Evolutionary conservation across 2,329 filamentous ascomycete species (phyloP).

Genomic region (Cladosporium austrohemisphaericum): DNA sequence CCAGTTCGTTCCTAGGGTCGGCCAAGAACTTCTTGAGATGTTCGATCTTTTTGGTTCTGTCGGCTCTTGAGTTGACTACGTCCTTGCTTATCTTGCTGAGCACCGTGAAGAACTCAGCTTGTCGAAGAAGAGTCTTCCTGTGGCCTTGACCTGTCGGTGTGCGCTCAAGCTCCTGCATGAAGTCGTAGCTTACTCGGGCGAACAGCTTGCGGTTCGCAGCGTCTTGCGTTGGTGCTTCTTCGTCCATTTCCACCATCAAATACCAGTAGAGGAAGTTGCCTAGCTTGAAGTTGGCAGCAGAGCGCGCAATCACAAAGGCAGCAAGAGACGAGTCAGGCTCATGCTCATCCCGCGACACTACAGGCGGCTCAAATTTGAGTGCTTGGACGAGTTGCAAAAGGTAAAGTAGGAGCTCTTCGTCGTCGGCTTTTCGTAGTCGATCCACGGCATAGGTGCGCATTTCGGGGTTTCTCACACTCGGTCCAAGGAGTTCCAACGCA

Average conservation of each 20-base stretch:
- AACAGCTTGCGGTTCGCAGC: conserved; percentile 79
- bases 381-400: conserved; percentile 92
- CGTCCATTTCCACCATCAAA: conserved; percentile 92
- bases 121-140: conserved; percentile 72
- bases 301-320: conserved; percentile 81
- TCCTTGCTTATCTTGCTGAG: conserved; percentile 86
- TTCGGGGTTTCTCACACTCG: conserved; percentile 81
- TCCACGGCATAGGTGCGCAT: conserved; percentile 93
- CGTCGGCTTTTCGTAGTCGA: conserved; percentile 83
- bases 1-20: conserved; percentile 85
- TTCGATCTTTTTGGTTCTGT: conserved; percentile 75
- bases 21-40: conserved; percentile 77
- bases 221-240: conserved; percentile 55
- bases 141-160: conserved; percentile 66
- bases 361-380: conserved; percentile 84
- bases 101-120: conserved; percentile 84
- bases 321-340: conserved; percentile 78
- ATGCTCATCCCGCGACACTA: conserved; percentile 37
- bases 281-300: conserved; percentile 80
- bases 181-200: conserved; percentile 89
- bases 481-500: conserved; percentile 87
- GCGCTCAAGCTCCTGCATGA: conserved; percentile 82
- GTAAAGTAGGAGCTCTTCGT: conserved; percentile 86
- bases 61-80: conserved; percentile 74
- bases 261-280: conserved; percentile 99